Conservation (phyloP, 169 alveolate species). For the Cryptosporidium sp. region DNA sequence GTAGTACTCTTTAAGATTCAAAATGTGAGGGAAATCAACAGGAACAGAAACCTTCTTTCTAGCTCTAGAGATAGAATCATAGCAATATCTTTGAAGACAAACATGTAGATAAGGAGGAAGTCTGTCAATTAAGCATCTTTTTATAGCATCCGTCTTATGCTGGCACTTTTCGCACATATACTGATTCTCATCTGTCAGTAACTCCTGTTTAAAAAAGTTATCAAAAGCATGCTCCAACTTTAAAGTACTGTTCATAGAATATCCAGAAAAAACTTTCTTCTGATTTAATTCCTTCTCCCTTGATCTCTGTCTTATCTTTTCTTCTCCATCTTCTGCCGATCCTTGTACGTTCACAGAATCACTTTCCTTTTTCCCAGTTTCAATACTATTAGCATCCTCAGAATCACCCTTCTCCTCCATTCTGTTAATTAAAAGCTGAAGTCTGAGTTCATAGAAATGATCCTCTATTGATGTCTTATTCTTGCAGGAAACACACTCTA, state of each 20-base stretch:
- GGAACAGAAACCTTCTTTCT: constrained; percentile 67
- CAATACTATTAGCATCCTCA: not conserved
- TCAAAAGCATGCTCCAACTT: constrained; percentile 67
- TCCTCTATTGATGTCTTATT: constrained; percentile 64
- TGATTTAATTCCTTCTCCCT: not conserved
- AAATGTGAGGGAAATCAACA: constrained; percentile 49
- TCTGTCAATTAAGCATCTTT: constrained; percentile 27
- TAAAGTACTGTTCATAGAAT: not conserved
- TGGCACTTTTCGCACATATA: constrained; percentile 71
- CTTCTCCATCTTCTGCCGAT: not conserved
- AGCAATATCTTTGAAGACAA: constrained; percentile 62
- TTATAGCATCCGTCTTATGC: constrained; percentile 58
- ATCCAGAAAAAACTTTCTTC: not conserved
- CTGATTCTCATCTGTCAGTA: constrained; percentile 67
- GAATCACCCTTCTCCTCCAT: not conserved
- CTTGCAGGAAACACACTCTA: constrained; percentile 52
- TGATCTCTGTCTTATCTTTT: not conserved
- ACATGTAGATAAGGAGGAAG: constrained; percentile 75
- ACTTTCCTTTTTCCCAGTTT: not conserved
- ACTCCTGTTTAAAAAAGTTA: constrained; percentile 64
- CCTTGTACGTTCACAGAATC: not conserved
- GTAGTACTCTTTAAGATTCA: constrained; percentile 18
- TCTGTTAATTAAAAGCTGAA: constrained; percentile 34
- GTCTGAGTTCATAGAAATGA: constrained; percentile 71
- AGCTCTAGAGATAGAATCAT: constrained; percentile 46